A percentile compares a stretch with the other conserved stretches of the same genome.
phyloP scores from a whole-genome alignment of 2,329 filamentous ascomycete species.

The Fusarium humuli region DNA sequence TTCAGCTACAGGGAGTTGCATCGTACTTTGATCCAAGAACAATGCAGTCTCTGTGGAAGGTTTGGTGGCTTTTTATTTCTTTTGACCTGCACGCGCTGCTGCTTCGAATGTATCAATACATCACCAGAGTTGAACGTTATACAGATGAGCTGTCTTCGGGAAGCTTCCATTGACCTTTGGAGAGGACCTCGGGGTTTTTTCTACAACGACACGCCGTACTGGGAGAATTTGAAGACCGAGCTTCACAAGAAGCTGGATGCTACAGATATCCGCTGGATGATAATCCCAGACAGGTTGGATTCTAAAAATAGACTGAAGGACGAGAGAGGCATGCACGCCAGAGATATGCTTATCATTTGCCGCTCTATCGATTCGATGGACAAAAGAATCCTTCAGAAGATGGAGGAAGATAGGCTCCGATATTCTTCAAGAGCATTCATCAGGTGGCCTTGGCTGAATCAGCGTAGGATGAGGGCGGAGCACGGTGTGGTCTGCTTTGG shows the following conservation, averaged over 20 bases:
- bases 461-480: accelerated
- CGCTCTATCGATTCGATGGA: background rate
- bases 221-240: background rate
- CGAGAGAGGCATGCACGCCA: background rate
- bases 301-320: background rate
- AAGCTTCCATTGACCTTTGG: no score
- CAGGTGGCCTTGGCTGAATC: background rate
- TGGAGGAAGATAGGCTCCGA: background rate
- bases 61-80: slow-evolving; percentile 23
- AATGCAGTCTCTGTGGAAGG: slow-evolving; percentile 1
- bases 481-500: no score
- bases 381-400: background rate
- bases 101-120: slow-evolving; percentile 1
- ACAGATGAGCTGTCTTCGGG: background rate
- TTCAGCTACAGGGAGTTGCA: background rate
- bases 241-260: background rate
- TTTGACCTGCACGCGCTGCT: slow-evolving; percentile 9
- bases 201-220: no score
- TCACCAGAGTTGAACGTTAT: background rate
- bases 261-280: background rate
- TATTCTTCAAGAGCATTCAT: background rate
- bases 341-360: background rate
- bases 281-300: background rate
- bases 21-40: accelerated
- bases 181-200: no score